These are phyloP conservation scores for Phytopythium helicoides DNA, from an alignment of 352 stramenopile species.

Conservation along the genomic window DNA sequence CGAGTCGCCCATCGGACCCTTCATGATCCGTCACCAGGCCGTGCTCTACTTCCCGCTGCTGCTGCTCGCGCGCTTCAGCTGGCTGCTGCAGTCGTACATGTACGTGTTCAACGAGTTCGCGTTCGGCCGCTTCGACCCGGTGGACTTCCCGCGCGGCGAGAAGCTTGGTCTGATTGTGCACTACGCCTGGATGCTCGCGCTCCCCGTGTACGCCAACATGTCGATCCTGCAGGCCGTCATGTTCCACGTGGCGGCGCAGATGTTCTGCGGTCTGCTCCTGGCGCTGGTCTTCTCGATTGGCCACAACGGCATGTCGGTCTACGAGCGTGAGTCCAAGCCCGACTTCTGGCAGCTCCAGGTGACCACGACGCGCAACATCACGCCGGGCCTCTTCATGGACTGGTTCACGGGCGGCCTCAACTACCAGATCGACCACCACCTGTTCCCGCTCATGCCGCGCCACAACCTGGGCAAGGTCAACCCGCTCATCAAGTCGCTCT, in stretches of 20 bases:
- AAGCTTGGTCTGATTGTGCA: conserved; percentile 79
- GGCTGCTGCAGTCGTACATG: conserved; percentile 95
- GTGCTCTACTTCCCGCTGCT: conserved; percentile 98
- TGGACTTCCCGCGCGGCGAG: conserved; percentile 86
- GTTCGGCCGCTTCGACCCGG: conserved; percentile 78
- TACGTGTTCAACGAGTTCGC: conserved; percentile 92
- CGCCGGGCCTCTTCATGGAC: conserved; percentile 92
- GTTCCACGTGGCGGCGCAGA: conserved; percentile 86
- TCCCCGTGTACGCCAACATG: conserved; percentile 68
- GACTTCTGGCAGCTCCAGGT: conserved; percentile 99
- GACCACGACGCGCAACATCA: conserved; percentile 97
- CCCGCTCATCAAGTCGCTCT: conserved; percentile 95
- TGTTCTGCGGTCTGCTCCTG: conserved; percentile 93
- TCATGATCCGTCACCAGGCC: conserved; percentile 93
- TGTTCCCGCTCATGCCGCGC: conserved; percentile 97
- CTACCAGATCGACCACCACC: conserved; percentile 99
- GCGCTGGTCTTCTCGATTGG: conserved; percentile 96
- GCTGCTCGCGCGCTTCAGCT: conserved; percentile 95
- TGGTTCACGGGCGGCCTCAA: conserved; percentile 98
- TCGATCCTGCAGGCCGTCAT: conserved; percentile 60
- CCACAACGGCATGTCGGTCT: conserved; percentile 98
- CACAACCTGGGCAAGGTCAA: conserved; percentile 95
- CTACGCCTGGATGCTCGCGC: conserved; percentile 91
- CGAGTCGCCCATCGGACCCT: conserved; percentile 80
- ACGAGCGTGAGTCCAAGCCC: conserved; percentile 93